Conservation (phyloP, 768 basidiomycete species). For the Pulveroboletus sp. region DNA sequence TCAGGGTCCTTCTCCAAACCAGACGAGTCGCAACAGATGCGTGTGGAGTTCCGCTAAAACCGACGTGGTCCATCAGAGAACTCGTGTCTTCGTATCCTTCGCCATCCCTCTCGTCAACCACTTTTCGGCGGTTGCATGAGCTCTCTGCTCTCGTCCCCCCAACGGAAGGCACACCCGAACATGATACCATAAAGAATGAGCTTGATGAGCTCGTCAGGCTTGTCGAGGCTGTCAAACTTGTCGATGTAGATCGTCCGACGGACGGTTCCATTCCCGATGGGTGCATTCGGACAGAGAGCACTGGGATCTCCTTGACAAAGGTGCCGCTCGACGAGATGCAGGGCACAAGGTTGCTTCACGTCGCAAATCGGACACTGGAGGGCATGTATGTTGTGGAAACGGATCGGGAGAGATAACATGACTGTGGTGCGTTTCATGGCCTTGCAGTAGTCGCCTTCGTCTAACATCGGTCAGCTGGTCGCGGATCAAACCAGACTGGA, state of each 20-base stretch:
- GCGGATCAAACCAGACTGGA: neutral
- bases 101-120: slow-evolving; percentile 53
- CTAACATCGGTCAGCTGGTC: neutral
- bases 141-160: slow-evolving; percentile 73
- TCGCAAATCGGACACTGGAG: slow-evolving; percentile 43
- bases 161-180: slow-evolving; percentile 48
- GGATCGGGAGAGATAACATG: slow-evolving; percentile 24
- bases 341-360: slow-evolving; percentile 45
- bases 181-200: slow-evolving; percentile 48
- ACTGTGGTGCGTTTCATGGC: slow-evolving; percentile 2
- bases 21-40: slow-evolving; percentile 41
- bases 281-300: slow-evolving; percentile 39
- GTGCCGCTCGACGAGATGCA: slow-evolving; percentile 21
- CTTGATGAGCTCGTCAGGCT: slow-evolving; percentile 69
- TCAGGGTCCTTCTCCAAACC: slow-evolving; percentile 1
- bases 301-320: slow-evolving; percentile 28
- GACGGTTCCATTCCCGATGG: slow-evolving; percentile 34
- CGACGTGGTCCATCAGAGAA: slow-evolving; percentile 78
- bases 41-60: slow-evolving; percentile 57
- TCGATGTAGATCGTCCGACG: slow-evolving; percentile 35
- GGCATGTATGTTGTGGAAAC: slow-evolving; percentile 63
- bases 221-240: slow-evolving; percentile 77
- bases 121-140: slow-evolving; percentile 60
- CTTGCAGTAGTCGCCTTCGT: neutral
- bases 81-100: slow-evolving; percentile 74